These are phyloP conservation scores for Erodium chrysanthum DNA, from an alignment of 441 rosid genomes.

Conservation along the genomic window DNA sequence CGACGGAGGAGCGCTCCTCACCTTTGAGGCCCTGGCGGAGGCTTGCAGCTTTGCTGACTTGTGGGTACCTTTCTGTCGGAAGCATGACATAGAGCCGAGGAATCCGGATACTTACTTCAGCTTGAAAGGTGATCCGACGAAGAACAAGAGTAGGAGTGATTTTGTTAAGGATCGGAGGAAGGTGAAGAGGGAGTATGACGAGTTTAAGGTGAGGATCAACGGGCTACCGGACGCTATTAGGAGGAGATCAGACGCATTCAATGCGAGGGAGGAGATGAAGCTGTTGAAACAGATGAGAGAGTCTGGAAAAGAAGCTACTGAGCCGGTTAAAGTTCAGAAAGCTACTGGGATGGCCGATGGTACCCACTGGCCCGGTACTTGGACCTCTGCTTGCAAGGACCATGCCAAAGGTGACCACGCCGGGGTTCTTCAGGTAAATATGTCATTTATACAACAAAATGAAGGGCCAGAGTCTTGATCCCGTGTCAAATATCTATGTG, in stretches of 20 bases:
- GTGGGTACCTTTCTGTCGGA: slow-evolving; percentile 91
- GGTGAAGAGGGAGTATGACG: slow-evolving; percentile 83
- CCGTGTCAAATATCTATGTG: too few relatives aligned
- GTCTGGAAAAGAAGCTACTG: slow-evolving; percentile 34
- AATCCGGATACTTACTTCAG: slow-evolving; percentile 82
- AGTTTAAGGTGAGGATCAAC: slow-evolving; percentile 82
- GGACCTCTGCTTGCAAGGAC: slow-evolving; percentile 48
- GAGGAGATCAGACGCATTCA: slow-evolving; percentile 72
- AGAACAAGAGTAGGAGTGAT: slow-evolving; percentile 62
- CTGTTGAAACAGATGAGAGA: slow-evolving; percentile 64
- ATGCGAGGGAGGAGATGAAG: slow-evolving; percentile 66
- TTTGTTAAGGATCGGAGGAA: slow-evolving; percentile 84
- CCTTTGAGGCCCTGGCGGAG: slow-evolving; percentile 81
- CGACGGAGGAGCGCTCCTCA: slow-evolving; percentile 75
- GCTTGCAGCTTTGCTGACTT: slow-evolving; percentile 72
- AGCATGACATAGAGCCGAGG: slow-evolving; percentile 74
- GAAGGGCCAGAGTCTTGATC: too few relatives aligned
- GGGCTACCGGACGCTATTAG: slow-evolving; percentile 61
- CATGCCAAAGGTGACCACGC: slow-evolving; percentile 80
- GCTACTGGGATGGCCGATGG: slow-evolving; percentile 97
- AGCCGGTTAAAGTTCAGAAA: slow-evolving; percentile 37
- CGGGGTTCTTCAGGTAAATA: slow-evolving; percentile 65
- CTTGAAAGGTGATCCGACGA: slow-evolving; percentile 60
- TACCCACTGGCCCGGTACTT: slow-evolving; percentile 89
- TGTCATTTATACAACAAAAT: too few relatives aligned